These are phyloP conservation scores for Vanrija sp. DNA, from an alignment of 1,284 basidiomycete species.

Conservation along the genomic window DNA sequence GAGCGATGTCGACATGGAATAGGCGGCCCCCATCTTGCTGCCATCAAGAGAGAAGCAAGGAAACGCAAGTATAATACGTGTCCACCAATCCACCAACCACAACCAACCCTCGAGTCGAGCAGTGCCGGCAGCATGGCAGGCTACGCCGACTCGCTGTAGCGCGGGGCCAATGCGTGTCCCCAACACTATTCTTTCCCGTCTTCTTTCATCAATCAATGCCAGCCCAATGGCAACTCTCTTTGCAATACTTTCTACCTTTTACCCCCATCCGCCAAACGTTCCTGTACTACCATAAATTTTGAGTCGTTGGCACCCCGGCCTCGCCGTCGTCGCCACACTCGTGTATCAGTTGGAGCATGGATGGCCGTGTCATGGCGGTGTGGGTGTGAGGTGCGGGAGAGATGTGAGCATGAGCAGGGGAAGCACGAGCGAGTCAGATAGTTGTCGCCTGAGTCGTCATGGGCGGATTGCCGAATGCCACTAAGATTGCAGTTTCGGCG, in stretches of 20 bases:
- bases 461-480: no score
- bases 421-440: no score
- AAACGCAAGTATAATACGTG: constrained; percentile 12
- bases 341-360: constrained; percentile 13
- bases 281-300: constrained; percentile 7
- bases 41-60: not conserved
- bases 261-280: not conserved
- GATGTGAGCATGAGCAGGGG: no score
- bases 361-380: not conserved
- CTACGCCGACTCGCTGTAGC: no score
- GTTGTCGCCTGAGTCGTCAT: no score
- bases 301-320: not conserved
- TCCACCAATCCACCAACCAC: no score
- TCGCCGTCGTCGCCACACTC: no score
- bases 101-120: no score
- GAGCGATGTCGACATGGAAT: constrained; percentile 48
- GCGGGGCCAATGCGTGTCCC: not conserved
- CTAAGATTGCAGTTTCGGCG: no score
- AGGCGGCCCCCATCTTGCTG: not conserved
- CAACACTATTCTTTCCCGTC: not conserved
- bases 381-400: not conserved
- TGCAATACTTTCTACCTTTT: not conserved
- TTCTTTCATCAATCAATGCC: not conserved
- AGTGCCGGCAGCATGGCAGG: no score
- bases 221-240: not conserved